Evolutionary conservation across 371 early-diverging fungal genomes (phyloP), one percentile per base, ranked within the genome.

Genomic region (Coemansia sp.): DNA sequence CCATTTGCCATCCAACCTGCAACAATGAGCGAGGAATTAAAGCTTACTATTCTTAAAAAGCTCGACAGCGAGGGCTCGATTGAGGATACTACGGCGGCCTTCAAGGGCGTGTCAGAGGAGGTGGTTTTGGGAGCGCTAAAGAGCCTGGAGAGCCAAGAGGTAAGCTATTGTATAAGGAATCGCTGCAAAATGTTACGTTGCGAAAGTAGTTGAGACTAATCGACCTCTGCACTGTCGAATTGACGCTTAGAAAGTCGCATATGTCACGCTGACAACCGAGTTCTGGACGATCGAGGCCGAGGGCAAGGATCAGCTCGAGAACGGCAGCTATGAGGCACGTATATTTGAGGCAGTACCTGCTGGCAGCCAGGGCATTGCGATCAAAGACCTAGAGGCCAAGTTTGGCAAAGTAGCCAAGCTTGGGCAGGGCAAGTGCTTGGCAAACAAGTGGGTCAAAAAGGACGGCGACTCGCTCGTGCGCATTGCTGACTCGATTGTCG

Each of bases 371-470:
- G 96, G 95, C 65, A 89, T 95, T 67, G 59, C 90, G 28, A 89
- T 93, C 62, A 83, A 90, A 20, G 93, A 93, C 63, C 82, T 97
- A 55, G 83, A 88, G 86, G 84, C 82, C 62, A 75, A 83, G 63
- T 84, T 92, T 56, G 95, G 94, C 39, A 79, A 88, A 42, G 28
- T 69, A 20, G 92, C 93, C 69, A 94, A 91, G 81, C 87, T 95
- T 69, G 98, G 98, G 42, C 95, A 95, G 82, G 95, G 94, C 60
- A 92, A 90, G 77, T 96, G 96, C 37, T 91, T 98, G 84, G 93
- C 93, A 82, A 93, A 95, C 87, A 96, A 94, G 83, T 98, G 98
- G 98, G 90, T 98, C 75, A 85, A 87, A 66, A 96, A 96, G 83
- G 86, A 86, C 59, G 90, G 88, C 9, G 75, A 72, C 65, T 91